phyloP scores from a whole-genome alignment of 2,329 filamentous ascomycete genomes.

The Herpotrichia juniperi region DNA sequence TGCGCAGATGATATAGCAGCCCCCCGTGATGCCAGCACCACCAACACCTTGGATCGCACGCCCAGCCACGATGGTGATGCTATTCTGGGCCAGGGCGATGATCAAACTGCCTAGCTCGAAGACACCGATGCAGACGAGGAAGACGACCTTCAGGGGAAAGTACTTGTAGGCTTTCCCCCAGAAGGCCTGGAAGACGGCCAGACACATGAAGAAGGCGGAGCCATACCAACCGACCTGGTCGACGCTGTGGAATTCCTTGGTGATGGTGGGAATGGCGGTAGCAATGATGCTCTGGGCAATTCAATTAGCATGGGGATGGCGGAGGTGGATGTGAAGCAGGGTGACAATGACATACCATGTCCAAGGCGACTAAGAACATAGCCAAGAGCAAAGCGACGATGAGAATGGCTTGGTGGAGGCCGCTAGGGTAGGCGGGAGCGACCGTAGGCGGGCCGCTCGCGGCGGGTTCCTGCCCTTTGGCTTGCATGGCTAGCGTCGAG shows the following conservation, averaged over 20 bases:
- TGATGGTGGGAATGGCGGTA: slow-evolving; percentile 21
- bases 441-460: too few relatives aligned
- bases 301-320: too few relatives aligned
- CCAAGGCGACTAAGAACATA: too few relatives aligned
- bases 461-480: too few relatives aligned
- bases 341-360: too few relatives aligned
- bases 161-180: slow-evolving; percentile 47
- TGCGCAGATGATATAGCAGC: slow-evolving; percentile 47
- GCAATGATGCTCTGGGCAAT: slow-evolving; percentile 26
- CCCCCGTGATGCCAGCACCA: slow-evolving; percentile 41
- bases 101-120: slow-evolving; percentile 63
- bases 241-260: slow-evolving; percentile 10
- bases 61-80: slow-evolving; percentile 45
- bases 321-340: too few relatives aligned
- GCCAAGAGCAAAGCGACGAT: too few relatives aligned
- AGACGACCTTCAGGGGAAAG: slow-evolving; percentile 46
- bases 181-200: slow-evolving; percentile 36
- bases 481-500: too few relatives aligned
- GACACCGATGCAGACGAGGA: slow-evolving; percentile 42
- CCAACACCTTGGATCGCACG: slow-evolving; percentile 46
- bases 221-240: slow-evolving; percentile 32
- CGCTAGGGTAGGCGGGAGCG: too few relatives aligned
- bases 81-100: slow-evolving; percentile 52
- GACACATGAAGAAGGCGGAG: slow-evolving; percentile 50
- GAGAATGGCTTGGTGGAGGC: too few relatives aligned